These are phyloP conservation scores for Endogone sp. DNA, from an alignment of 192 early-diverging fungal species.

Conservation along the genomic window DNA sequence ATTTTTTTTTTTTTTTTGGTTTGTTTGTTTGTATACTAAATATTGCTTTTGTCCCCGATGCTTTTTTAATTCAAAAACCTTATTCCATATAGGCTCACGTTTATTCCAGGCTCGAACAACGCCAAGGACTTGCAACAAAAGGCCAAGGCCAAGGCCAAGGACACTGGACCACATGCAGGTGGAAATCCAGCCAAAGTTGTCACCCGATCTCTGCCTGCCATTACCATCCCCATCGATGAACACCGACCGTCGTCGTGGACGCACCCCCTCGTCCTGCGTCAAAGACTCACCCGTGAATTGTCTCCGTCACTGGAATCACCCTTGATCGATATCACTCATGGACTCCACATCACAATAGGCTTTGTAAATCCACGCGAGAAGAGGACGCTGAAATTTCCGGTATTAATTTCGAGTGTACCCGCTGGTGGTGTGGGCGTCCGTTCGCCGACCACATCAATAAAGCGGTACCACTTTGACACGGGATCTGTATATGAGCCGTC, in stretches of 20 bases:
- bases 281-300: not conserved
- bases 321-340: not conserved
- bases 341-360: not conserved
- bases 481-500: not conserved
- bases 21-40: too few relatives aligned
- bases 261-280: not conserved
- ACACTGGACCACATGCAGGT: not conserved
- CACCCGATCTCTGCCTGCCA: not conserved
- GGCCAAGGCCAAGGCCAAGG: not conserved
- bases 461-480: not conserved
- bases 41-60: too few relatives aligned
- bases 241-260: not conserved
- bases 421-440: not conserved
- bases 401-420: not conserved
- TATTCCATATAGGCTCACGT: not conserved
- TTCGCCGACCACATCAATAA: not conserved
- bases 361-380: not conserved
- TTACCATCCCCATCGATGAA: not conserved
- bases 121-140: not conserved
- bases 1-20: too few relatives aligned
- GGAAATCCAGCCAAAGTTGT: not conserved
- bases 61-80: not conserved
- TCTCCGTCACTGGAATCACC: not conserved
- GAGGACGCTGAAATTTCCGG: not conserved
- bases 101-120: not conserved